A percentile compares a stretch with the other conserved stretches of the same genome.
Conservation (phyloP, 192 early-diverging fungal genomes). For the Backusella australiensis region DNA sequence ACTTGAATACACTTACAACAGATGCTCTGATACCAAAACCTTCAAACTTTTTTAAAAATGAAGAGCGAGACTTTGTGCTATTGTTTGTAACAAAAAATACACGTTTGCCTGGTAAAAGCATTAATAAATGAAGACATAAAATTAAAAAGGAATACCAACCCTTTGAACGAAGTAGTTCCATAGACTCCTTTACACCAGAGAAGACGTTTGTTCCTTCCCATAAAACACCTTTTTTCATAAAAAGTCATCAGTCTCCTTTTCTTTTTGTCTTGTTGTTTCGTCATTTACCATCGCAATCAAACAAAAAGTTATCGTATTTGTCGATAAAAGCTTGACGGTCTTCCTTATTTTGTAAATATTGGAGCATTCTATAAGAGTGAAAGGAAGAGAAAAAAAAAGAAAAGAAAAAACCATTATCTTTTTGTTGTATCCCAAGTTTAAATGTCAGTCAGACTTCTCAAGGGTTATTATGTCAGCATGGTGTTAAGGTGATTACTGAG, state of each 20-base stretch:
- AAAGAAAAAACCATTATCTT: neutral
- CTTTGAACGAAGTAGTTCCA: slow-evolving; percentile 68
- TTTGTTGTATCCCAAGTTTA: neutral
- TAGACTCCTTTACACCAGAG: slow-evolving; percentile 63
- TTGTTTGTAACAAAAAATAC: slow-evolving; percentile 99
- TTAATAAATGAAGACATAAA: neutral
- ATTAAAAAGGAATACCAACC: slow-evolving; percentile 36
- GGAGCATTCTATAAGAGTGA: neutral
- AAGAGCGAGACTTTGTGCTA: slow-evolving; percentile 80
- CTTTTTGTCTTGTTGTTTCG: neutral
- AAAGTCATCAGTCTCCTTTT: neutral
- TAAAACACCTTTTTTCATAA: slow-evolving; percentile 68
- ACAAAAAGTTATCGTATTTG: slow-evolving; percentile 86
- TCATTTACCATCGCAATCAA: slow-evolving; percentile 91
- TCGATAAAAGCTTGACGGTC: slow-evolving; percentile 65
- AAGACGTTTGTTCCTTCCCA: slow-evolving; percentile 80
- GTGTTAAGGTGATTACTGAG: neutral
- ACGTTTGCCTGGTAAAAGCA: slow-evolving; percentile 62
- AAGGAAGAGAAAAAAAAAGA: neutral
- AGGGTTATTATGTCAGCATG: neutral
- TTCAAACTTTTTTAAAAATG: slow-evolving; percentile 83
- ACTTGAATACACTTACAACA: slow-evolving; percentile 41
- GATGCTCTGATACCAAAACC: slow-evolving; percentile 76
- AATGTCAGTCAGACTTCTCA: neutral
- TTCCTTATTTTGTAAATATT: slow-evolving; percentile 23